Evolutionary conservation across 208 protist genomes (phyloP).

Genomic region (Blechomonas ayalai): DNA sequence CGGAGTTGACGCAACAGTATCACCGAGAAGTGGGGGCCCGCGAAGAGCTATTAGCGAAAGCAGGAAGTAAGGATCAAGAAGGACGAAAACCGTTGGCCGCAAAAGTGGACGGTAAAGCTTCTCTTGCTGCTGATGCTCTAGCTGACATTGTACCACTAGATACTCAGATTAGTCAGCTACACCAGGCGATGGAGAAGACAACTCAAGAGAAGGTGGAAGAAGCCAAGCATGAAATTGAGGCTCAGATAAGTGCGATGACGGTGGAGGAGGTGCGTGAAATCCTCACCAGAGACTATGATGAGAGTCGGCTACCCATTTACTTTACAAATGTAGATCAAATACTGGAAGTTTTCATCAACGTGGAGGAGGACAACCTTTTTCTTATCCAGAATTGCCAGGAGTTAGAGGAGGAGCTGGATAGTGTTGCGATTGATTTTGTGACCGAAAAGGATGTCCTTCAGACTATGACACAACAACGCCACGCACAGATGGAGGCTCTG

Average conservation of each 20-base stretch:
- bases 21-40: conserved; percentile 6
- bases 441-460: conserved; percentile 84
- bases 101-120: no score
- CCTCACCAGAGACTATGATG: conserved; percentile 56
- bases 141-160: conserved; percentile 39
- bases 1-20: conserved; percentile 11
- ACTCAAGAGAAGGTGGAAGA: conserved; percentile 36
- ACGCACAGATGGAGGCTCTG: conserved; percentile 80
- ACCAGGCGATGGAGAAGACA: conserved; percentile 34
- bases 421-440: conserved; percentile 78
- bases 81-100: no score
- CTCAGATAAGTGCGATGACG: conserved; percentile 45
- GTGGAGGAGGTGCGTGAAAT: conserved; percentile 41
- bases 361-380: conserved; percentile 95
- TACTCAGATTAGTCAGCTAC: conserved; percentile 39
- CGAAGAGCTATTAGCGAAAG: conserved; percentile 7
- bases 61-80: conserved; percentile 12
- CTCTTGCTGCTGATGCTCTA: no score
- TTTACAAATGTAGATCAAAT: conserved; percentile 90
- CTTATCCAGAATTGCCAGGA: conserved; percentile 95
- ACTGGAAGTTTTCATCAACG: conserved; percentile 92
- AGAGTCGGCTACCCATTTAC: conserved; percentile 86
- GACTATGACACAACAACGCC: conserved; percentile 70
- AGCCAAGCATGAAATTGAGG: conserved; percentile 21
- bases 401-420: conserved; percentile 92